Evolutionary conservation across 305 asterid species (phyloP), one percentile per base, ranked within the genome.

Genomic region (Withania somnifera): DNA sequence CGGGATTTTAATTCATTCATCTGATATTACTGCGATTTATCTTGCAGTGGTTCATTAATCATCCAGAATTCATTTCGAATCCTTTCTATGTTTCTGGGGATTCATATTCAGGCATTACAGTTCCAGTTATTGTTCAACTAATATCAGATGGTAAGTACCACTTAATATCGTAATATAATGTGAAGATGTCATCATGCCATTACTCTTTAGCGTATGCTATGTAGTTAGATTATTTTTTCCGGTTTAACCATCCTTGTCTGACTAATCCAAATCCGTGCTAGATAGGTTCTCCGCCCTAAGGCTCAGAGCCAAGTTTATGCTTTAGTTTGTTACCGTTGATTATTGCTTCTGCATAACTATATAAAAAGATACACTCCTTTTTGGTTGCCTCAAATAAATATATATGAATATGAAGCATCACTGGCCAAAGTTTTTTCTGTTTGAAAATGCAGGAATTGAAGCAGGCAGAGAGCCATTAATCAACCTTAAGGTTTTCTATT

Each of bases 81-180:
- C 76, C 77, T 56, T 82, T 75, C 10, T 82, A 82, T 28, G 66
- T 82, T 58, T 67, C 53, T n/a, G 84, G 84, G 11, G 81, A 82
- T 9, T 82, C 84, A 0, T 82, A 82, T 64, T 56, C 81, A 13
- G 84, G 84, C 47, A 82, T 82, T 38, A 82, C 84, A 38, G 4
- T 82, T 75, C 84, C 84, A 45, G 54, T 75, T 14, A 61, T 75
- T n/a, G 60, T 50, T 47, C 81, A 82, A 82, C 45, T 75, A 17
- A 82, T 82, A 54, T 73, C 84, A 2, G 0, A 82, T 58, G 84
- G 84, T 82, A 45, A 73, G 54, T 5, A 28, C 9, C 26, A 45
- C 4, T 8, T 14, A 15, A 30, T 47, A 3, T 67, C 2, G 14
- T 40, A 26, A 34, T 36, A 36, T n/a, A n/a, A n/a, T n/a, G n/a